Evolutionary conservation across 1,139 yeast genomes (phyloP).

Genomic region (Lodderomyces elongisporus): DNA sequence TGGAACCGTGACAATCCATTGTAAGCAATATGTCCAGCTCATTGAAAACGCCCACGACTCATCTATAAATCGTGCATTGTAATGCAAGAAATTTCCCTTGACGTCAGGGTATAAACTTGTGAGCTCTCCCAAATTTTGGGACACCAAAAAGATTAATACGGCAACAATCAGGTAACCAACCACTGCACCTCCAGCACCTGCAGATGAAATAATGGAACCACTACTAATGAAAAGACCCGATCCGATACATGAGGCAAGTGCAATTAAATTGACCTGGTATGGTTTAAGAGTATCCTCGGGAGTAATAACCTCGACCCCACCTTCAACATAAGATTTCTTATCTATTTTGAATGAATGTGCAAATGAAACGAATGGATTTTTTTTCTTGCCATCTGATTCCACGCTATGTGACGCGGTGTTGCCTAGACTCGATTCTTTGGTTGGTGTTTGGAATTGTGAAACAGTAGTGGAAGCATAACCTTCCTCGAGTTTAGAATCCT

Average conservation of each 20-base stretch:
- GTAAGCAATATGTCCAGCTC: constrained; percentile 42
- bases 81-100: constrained; percentile 37
- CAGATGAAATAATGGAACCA: constrained; percentile 38
- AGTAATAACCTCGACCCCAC: constrained; percentile 9
- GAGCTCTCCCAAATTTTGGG: constrained; percentile 41
- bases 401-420: constrained; percentile 5
- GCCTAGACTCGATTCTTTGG: constrained; percentile 2
- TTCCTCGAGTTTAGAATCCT: constrained; percentile 10
- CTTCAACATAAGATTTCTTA: constrained; percentile 6
- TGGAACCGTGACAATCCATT: constrained; percentile 30
- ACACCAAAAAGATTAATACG: constrained; percentile 26
- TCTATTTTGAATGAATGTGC: constrained; percentile 10
- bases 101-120: constrained; percentile 38
- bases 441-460: constrained; percentile 7
- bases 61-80: constrained; percentile 37
- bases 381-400: too few relatives aligned
- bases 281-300: constrained; percentile 20
- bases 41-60: constrained; percentile 41
- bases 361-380: constrained; percentile 5
- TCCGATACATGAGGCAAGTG: constrained; percentile 83
- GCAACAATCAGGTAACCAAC: constrained; percentile 42
- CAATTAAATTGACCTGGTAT: constrained; percentile 54
- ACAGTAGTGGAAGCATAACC: too few relatives aligned
- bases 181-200: constrained; percentile 66
- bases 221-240: constrained; percentile 35